Evolutionary conservation across 2,329 filamentous ascomycete genomes (phyloP).

Genomic region (Verticillium nonalfalfae): DNA sequence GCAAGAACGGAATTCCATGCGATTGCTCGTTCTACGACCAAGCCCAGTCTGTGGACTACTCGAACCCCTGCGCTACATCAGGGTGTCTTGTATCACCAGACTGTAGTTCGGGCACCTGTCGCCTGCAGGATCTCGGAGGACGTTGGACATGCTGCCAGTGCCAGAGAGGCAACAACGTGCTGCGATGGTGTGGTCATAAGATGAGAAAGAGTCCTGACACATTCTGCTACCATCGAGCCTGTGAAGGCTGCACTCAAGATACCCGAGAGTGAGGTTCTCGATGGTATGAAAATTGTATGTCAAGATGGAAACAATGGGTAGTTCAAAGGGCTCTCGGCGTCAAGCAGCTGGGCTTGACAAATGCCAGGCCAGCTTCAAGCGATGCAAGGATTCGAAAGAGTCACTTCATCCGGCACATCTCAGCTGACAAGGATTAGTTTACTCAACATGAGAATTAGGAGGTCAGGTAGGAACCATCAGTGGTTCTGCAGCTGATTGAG

Average conservation of each 20-base stretch:
- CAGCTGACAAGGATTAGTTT: no score
- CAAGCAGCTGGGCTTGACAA: background rate
- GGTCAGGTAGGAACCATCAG: no score
- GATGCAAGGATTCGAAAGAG: no score
- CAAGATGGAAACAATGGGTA: no score
- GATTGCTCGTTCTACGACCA: conserved; percentile 19
- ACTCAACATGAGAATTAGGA: no score
- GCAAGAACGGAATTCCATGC: conserved; percentile 15
- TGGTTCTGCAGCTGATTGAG: background rate
- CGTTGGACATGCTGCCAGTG: conserved; percentile 46
- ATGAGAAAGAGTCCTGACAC: conserved; percentile 40
- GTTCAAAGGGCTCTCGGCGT: no score
- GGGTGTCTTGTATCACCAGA: conserved; percentile 37
- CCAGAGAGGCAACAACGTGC: conserved; percentile 35
- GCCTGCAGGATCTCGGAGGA: conserved; percentile 40
- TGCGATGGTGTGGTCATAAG: conserved; percentile 36
- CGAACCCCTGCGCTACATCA: conserved; percentile 36
- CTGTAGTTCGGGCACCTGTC: conserved; percentile 41
- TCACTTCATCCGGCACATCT: no score
- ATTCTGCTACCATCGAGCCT: conserved; percentile 47
- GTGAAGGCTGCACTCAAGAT: conserved; percentile 33
- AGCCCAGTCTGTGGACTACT: conserved; percentile 24
- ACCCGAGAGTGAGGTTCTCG: background rate
- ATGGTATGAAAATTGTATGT: background rate
- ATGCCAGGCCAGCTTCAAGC: no score